Evolutionary conservation across 345 rosid species (phyloP).

Genomic region (Turnera subulata): DNA sequence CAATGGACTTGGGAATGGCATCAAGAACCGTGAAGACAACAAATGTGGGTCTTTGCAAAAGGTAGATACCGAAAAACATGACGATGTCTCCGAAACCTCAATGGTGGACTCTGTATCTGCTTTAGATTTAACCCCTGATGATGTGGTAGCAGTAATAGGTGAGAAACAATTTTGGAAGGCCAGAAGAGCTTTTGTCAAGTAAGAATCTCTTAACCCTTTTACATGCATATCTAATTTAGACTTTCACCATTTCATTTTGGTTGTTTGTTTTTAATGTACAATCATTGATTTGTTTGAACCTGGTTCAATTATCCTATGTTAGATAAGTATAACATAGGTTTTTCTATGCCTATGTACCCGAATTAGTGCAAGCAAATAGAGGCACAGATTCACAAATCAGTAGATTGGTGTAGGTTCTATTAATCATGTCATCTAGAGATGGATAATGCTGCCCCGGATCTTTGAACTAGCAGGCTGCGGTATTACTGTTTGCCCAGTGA

Average conservation of each 20-base stretch:
- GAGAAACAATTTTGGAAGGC: conserved; percentile 68
- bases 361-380: too few relatives aligned
- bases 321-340: too few relatives aligned
- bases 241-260: neutral
- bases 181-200: conserved; percentile 66
- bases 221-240: neutral
- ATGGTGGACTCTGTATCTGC: conserved; percentile 36
- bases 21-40: conserved; percentile 14
- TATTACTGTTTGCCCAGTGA: too few relatives aligned
- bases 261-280: neutral
- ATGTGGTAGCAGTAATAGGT: conserved; percentile 58
- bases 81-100: conserved; percentile 26
- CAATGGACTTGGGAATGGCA: conserved; percentile 25
- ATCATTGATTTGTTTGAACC: neutral
- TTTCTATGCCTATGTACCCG: too few relatives aligned
- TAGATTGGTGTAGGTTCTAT: too few relatives aligned
- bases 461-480: too few relatives aligned
- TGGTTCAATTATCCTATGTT: neutral
- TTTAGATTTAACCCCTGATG: conserved; percentile 47
- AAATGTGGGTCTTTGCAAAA: conserved; percentile 7
- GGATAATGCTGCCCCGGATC: too few relatives aligned
- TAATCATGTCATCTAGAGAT: too few relatives aligned
- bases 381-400: too few relatives aligned
- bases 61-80: conserved; percentile 10
- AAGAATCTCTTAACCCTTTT: conserved; percentile 26